A percentile compares a stretch with the other conserved stretches of the same genome.
Evolutionary conservation across 768 basidiomycete species (phyloP).

Genomic region (Cystofilobasidium ferigula): DNA sequence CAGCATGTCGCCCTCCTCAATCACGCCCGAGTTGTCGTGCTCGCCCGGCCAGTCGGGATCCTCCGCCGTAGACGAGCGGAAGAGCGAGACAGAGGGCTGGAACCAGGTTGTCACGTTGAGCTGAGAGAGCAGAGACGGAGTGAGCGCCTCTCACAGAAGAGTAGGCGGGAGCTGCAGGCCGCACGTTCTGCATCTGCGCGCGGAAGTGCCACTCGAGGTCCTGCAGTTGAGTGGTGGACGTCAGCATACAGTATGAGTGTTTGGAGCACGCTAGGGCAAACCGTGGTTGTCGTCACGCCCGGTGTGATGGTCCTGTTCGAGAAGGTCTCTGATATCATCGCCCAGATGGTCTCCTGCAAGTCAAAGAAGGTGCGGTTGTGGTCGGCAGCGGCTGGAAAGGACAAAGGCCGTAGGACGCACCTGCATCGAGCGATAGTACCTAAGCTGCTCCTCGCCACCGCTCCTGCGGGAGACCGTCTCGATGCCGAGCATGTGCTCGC

Average conservation of each 20-base stretch:
- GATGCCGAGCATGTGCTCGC: constrained; percentile 44
- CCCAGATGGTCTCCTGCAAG: constrained; percentile 46
- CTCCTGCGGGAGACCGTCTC: constrained; percentile 46
- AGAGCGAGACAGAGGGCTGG: constrained; percentile 47
- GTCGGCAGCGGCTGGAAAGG: no score
- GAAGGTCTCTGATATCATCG: constrained; percentile 49
- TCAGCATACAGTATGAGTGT: background rate
- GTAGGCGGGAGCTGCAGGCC: background rate
- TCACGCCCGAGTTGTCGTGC: constrained; percentile 39
- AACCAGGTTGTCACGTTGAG: constrained; percentile 47
- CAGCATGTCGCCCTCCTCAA: constrained; percentile 46
- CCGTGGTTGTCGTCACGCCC: constrained; percentile 43
- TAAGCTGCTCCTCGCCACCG: constrained; percentile 39
- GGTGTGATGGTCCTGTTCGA: constrained; percentile 42
- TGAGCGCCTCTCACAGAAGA: background rate
- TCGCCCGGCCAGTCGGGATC: constrained; percentile 36
- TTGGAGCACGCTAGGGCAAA: background rate
- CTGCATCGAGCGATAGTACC: constrained; percentile 42
- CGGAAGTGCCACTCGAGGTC: constrained; percentile 51
- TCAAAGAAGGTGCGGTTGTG: background rate
- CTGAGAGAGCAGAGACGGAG: constrained; percentile 1
- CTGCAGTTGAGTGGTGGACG: constrained; percentile 17
- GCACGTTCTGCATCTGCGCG: constrained; percentile 43
- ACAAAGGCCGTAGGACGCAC: background rate
- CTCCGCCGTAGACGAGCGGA: constrained; percentile 4